These are phyloP conservation scores for Alternaria infectoria DNA, from an alignment of 2,329 filamentous ascomycete species.

Conservation along the genomic window DNA sequence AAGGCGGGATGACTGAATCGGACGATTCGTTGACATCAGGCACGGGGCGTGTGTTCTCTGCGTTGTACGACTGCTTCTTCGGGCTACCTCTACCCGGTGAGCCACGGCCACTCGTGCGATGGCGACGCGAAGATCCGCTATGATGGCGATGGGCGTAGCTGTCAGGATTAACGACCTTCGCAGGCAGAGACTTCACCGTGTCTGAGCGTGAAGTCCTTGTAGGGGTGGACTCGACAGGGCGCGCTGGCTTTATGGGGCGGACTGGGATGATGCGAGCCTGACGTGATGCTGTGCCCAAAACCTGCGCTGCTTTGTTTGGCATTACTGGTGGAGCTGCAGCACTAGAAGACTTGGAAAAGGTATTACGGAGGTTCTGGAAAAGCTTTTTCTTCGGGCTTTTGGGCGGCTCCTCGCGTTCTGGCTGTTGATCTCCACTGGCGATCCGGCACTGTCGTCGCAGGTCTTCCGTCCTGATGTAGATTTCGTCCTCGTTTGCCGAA, in stretches of 20 bases:
- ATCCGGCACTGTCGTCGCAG: conserved; percentile 26
- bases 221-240: conserved; percentile 10
- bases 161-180: conserved; percentile 22
- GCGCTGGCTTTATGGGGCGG: conserved; percentile 24
- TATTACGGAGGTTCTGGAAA: conserved; percentile 42
- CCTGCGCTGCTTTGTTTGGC: conserved; percentile 37
- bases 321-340: conserved; percentile 16
- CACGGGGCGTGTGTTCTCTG: conserved; percentile 3
- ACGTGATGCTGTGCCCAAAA: conserved; percentile 41
- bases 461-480: conserved; percentile 29
- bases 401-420: conserved; percentile 13
- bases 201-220: conserved; percentile 28
- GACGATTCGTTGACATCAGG: conserved; percentile 3
- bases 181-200: conserved; percentile 34
- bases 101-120: conserved; percentile 4
- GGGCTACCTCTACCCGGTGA: conserved; percentile 14
- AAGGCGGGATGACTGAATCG: conserved; percentile 41
- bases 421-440: conserved; percentile 16
- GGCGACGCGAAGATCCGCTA: not conserved
- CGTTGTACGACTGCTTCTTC: conserved; percentile 4
- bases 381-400: conserved; percentile 53
- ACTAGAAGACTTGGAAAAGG: conserved; percentile 26
- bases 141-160: conserved; percentile 13
- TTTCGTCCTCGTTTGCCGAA: conserved; percentile 10
- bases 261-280: conserved; percentile 17